Percentiles rank a stretch among this genome's conserved stretches.
Conservation (phyloP, 2,329 filamentous ascomycete species). For the Colletotrichum incanum region DNA sequence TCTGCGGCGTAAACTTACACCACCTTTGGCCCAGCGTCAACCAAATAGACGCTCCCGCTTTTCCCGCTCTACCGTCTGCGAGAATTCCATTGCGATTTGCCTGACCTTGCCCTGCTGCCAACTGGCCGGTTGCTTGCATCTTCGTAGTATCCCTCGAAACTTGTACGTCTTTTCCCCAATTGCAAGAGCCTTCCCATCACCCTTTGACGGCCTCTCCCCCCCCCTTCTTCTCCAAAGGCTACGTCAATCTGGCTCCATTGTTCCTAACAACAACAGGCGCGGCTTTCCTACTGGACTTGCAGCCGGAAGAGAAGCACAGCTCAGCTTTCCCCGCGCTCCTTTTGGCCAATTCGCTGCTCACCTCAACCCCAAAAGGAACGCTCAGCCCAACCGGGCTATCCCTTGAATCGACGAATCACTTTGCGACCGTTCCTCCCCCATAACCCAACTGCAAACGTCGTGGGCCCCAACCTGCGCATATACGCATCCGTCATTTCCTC, state of each 20-base stretch:
- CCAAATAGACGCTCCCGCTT: conserved; percentile 37
- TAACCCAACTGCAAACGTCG: conserved; percentile 41
- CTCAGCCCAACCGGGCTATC: conserved; percentile 30
- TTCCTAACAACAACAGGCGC: conserved; percentile 41
- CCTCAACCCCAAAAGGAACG: conserved; percentile 16
- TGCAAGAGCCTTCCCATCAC: conserved; percentile 9
- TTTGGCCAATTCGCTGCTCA: conserved; percentile 32
- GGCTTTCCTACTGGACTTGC: conserved; percentile 23
- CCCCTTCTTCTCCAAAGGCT: conserved; percentile 17
- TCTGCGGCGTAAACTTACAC: conserved; percentile 40
- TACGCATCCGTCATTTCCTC: conserved; percentile 25
- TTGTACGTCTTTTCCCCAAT: conserved; percentile 12
- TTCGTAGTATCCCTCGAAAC: conserved; percentile 24
- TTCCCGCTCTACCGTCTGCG: conserved; percentile 13
- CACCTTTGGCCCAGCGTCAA: conserved; percentile 22
- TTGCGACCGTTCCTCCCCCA: conserved; percentile 38
- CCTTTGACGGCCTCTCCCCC: neutral
- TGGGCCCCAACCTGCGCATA: conserved; percentile 35
- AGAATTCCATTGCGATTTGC: conserved; percentile 17
- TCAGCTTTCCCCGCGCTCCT: conserved; percentile 31
- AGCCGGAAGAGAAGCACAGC: conserved; percentile 11
- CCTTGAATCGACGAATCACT: conserved; percentile 41
- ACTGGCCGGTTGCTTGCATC: conserved; percentile 20
- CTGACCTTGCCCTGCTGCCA: conserved; percentile 13
- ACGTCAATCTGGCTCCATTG: conserved; percentile 33